These are phyloP conservation scores for Ambrosia trifida DNA, from an alignment of 129 eudicot species.

Conservation along the genomic window DNA sequence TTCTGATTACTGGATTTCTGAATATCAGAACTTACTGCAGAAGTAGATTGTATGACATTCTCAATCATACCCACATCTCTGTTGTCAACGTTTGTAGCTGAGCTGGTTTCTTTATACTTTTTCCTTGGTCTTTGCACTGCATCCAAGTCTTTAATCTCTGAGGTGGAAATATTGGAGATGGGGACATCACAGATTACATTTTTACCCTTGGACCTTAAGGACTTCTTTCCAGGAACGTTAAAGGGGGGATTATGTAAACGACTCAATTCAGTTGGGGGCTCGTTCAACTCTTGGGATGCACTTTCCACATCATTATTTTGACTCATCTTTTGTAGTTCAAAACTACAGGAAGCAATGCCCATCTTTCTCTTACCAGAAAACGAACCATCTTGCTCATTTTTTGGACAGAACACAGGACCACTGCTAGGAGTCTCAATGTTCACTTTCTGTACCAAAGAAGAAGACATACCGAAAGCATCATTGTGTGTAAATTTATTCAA, in stretches of 20 bases:
- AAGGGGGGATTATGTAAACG: constrained; percentile 19
- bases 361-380: constrained; percentile 47
- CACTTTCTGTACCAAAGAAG: constrained; percentile 28
- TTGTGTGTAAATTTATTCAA: constrained; percentile 21
- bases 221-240: constrained; percentile 7
- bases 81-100: constrained; percentile 19
- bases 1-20: constrained; percentile 32
- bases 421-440: constrained; percentile 10
- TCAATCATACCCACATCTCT: constrained; percentile 31
- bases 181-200: constrained; percentile 20
- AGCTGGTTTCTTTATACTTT: constrained; percentile 20
- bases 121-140: constrained; percentile 18
- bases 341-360: constrained; percentile 32
- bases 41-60: constrained; percentile 29
- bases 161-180: constrained; percentile 12
- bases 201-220: constrained; percentile 32
- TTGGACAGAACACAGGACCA: constrained; percentile 14
- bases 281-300: constrained; percentile 17
- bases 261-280: constrained; percentile 17
- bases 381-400: constrained; percentile 29
- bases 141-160: constrained; percentile 25
- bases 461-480: constrained; percentile 28
- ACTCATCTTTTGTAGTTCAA: constrained; percentile 40
- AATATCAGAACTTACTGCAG: constrained; percentile 15
- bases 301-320: constrained; percentile 16